A percentile compares a stretch with the other conserved stretches of the same genome.
Conservation (phyloP, 352 stramenopile species). For the Globisporangium sylvaticum region DNA sequence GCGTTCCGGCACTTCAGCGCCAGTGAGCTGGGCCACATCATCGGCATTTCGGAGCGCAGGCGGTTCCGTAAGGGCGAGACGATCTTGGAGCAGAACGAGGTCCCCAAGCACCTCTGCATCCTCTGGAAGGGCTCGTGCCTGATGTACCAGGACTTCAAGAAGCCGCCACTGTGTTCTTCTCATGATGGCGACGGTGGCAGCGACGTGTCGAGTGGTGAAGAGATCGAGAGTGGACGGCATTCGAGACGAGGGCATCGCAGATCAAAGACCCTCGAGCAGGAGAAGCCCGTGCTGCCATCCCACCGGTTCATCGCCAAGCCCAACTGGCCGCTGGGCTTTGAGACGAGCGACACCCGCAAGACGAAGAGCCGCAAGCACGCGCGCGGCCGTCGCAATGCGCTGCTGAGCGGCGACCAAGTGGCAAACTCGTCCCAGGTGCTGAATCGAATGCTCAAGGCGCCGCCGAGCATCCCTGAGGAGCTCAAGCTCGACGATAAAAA, state of each 20-base stretch:
- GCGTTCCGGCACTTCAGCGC: constrained; percentile 57
- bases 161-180: constrained; percentile 30
- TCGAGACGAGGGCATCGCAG: background rate
- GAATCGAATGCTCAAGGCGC: constrained; percentile 4
- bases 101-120: constrained; percentile 46
- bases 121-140: constrained; percentile 63
- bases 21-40: constrained; percentile 61
- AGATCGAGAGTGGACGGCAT: constrained; percentile 12
- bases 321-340: constrained; percentile 65
- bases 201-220: constrained; percentile 1
- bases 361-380: constrained; percentile 42
- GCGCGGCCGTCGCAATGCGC: constrained; percentile 42
- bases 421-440: background rate
- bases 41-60: constrained; percentile 68
- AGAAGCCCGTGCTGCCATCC: constrained; percentile 39
- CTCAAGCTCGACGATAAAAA: constrained; percentile 34
- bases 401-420: constrained; percentile 13
- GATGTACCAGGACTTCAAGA: constrained; percentile 64
- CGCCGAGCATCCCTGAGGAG: constrained; percentile 20
- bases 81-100: constrained; percentile 58
- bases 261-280: constrained; percentile 13
- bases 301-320: constrained; percentile 53
- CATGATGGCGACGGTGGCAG: constrained; percentile 5
- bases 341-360: constrained; percentile 22
- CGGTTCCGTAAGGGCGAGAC: constrained; percentile 65